Conservation (phyloP, 1,284 basidiomycete species). For the Leucoagaricus sp. region DNA sequence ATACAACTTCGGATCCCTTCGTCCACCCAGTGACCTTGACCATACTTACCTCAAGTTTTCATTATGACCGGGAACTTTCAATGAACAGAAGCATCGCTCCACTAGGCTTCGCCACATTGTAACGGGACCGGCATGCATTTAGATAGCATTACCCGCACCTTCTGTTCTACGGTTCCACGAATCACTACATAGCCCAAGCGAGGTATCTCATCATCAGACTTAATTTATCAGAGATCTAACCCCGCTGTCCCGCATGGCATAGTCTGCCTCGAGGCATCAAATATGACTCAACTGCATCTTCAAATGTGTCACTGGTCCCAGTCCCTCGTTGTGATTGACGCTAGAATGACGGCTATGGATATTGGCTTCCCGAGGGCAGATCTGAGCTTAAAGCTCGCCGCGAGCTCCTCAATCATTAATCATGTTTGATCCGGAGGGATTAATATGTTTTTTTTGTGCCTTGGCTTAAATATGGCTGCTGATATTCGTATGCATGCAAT, state of each 20-base stretch:
- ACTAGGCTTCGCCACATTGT: too few species aligned
- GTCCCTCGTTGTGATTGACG: not conserved
- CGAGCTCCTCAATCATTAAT: not conserved
- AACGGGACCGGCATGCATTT: not conserved
- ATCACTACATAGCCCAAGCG: not conserved
- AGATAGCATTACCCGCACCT: not conserved
- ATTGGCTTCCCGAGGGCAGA: not conserved
- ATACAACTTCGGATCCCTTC: too few species aligned
- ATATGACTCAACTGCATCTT: not conserved
- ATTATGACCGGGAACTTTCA: too few species aligned
- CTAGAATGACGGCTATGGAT: not conserved
- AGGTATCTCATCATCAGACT: not conserved
- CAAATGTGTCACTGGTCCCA: not conserved
- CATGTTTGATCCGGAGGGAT: not conserved
- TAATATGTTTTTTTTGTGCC: not conserved
- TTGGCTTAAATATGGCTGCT: not conserved
- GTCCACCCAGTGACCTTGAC: too few species aligned
- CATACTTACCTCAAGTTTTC: too few species aligned
- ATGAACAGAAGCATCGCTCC: too few species aligned
- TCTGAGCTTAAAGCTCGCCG: not conserved
- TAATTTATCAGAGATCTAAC: constrained; percentile 3
- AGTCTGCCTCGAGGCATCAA: constrained; percentile 9
- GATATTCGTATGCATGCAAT: not conserved
- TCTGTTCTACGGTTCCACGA: not conserved
- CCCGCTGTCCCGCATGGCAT: constrained; percentile 7